These are phyloP conservation scores for Fusarium xyrophilum DNA, from an alignment of 2,329 filamentous ascomycete genomes.

Conservation along the genomic window DNA sequence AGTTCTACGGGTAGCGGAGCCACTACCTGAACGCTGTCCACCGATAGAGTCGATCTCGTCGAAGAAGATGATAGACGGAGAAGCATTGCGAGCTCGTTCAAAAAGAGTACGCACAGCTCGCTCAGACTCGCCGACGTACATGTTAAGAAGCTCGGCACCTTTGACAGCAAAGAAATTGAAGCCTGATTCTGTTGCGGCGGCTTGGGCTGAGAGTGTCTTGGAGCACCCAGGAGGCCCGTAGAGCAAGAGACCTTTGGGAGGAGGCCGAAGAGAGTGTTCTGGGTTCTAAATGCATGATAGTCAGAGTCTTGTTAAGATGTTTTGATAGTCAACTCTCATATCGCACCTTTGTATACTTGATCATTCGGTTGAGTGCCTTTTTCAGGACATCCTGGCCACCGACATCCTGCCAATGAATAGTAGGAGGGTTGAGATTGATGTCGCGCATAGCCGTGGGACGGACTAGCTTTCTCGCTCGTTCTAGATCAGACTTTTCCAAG, in stretches of 20 bases:
- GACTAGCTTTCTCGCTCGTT: conserved; percentile 71
- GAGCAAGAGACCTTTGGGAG: conserved; percentile 82
- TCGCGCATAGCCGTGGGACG: conserved; percentile 87
- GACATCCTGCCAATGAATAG: conserved; percentile 85
- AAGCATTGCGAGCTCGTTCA: conserved; percentile 81
- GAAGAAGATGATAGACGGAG: conserved; percentile 94
- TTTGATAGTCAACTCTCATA: not conserved
- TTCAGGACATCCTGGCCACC: conserved; percentile 84
- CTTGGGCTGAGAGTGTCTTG: conserved; percentile 91
- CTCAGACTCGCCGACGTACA: conserved; percentile 97
- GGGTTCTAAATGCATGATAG: conserved; percentile 33
- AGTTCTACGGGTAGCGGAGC: conserved; percentile 45
- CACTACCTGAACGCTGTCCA: conserved; percentile 57
- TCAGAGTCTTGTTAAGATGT: conserved; percentile 12
- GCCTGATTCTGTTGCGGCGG: conserved; percentile 86
- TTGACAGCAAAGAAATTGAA: conserved; percentile 96
- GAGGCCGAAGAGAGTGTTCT: conserved; percentile 55
- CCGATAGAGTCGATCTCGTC: conserved; percentile 93
- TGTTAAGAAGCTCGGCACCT: conserved; percentile 90
- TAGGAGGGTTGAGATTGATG: conserved; percentile 86
- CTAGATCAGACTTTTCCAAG: conserved; percentile 60
- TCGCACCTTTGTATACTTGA: conserved; percentile 50
- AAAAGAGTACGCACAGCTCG: conserved; percentile 85
- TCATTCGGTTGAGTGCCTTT: conserved; percentile 60
- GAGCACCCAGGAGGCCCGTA: conserved; percentile 95